Evolutionary conservation across 371 early-diverging fungal species (phyloP).

Genomic region (Syncephalastrum contaminatum): DNA sequence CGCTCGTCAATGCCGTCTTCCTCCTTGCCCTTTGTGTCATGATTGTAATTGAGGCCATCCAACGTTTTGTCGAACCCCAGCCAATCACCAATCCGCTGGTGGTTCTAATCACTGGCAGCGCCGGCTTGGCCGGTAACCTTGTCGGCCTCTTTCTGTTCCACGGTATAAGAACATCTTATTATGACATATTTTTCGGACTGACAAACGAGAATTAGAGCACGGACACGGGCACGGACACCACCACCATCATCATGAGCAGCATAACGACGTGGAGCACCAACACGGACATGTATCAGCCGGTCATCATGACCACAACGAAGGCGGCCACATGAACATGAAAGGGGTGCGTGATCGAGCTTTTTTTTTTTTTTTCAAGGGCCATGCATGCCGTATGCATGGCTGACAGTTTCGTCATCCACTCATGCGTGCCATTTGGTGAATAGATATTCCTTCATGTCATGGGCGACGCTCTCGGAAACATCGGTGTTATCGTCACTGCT

Average conservation of each 20-base stretch:
- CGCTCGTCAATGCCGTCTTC: slow-evolving; percentile 87
- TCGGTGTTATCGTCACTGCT: slow-evolving; percentile 88
- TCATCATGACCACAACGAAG: slow-evolving; percentile 15
- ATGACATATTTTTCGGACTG: too few relatives aligned
- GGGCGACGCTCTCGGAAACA: slow-evolving; percentile 92
- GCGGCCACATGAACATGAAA: slow-evolving; percentile 81
- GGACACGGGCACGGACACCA: slow-evolving; percentile 20
- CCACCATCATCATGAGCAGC: slow-evolving; percentile 29
- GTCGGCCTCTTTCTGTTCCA: slow-evolving; percentile 81
- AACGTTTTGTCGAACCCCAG: slow-evolving; percentile 73
- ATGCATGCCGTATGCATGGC: too few relatives aligned
- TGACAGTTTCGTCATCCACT: too few relatives aligned
- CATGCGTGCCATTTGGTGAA: neutral
- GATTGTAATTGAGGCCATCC: slow-evolving; percentile 84
- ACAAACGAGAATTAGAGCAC: slow-evolving; percentile 15
- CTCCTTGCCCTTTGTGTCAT: slow-evolving; percentile 87
- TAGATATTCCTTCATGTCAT: slow-evolving; percentile 89
- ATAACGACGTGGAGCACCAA: slow-evolving; percentile 29
- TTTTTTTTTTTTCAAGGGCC: neutral
- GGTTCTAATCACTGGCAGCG: slow-evolving; percentile 81
- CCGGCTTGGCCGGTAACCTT: slow-evolving; percentile 84
- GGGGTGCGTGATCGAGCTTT: slow-evolving; percentile 50
- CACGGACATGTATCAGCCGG: slow-evolving; percentile 19
- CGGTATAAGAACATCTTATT: slow-evolving; percentile 28
- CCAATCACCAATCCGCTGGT: slow-evolving; percentile 71